Evolutionary conservation across 306 rosid genomes (phyloP).

Genomic region (Lagenaria siceraria): DNA sequence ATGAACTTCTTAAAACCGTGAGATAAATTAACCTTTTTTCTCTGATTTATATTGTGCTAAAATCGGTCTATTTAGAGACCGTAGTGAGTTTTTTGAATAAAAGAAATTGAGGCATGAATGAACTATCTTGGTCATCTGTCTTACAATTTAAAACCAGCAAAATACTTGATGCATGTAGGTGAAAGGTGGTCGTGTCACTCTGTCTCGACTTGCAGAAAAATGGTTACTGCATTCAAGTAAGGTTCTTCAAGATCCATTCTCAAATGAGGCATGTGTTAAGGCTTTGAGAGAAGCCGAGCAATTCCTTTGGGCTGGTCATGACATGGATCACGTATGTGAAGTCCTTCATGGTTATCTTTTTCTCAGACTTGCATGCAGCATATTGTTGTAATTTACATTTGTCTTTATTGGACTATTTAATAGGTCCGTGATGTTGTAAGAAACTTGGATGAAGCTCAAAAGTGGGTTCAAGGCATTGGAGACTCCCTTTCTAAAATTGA

Average conservation of each 20-base stretch:
- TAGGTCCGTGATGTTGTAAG: conserved; percentile 72
- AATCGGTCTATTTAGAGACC: background rate
- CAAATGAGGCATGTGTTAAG: conserved; percentile 42
- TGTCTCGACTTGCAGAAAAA: conserved; percentile 52
- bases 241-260: conserved; percentile 45
- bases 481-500: conserved; percentile 54
- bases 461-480: conserved; percentile 70
- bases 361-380: conserved; percentile 8
- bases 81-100: background rate
- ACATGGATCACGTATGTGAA: conserved; percentile 78
- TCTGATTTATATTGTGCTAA: background rate
- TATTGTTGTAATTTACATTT: conserved; percentile 1
- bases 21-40: too few relatives aligned
- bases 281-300: conserved; percentile 75
- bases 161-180: conserved; percentile 41
- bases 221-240: conserved; percentile 52
- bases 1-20: background rate
- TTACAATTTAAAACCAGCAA: conserved; percentile 12
- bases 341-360: conserved; percentile 4
- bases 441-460: conserved; percentile 49
- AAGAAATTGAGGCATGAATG: background rate
- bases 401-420: conserved; percentile 15
- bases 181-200: conserved; percentile 46
- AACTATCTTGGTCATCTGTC: background rate
- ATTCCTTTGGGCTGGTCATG: conserved; percentile 95